Evolutionary conservation across 1,284 basidiomycete genomes (phyloP).

Genomic region (Marasmius oreades): DNA sequence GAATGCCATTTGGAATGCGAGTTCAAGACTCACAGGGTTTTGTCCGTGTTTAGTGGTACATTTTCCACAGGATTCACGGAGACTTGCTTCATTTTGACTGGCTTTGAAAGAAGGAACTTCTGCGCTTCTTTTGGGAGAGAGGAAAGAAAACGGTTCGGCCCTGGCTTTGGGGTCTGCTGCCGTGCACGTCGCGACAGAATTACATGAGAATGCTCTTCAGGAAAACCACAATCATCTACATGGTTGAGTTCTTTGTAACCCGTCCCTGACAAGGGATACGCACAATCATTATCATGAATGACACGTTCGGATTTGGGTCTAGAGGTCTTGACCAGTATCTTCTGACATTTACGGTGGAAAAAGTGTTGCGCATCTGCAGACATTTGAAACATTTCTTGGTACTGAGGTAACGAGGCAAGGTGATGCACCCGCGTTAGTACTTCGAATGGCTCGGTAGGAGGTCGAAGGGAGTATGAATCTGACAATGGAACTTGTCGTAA

Average conservation of each 20-base stretch:
- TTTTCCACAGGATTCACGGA: conserved; percentile 21
- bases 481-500: conserved; percentile 40
- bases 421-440: conserved; percentile 30
- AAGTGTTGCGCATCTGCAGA: conserved; percentile 33
- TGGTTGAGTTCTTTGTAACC: conserved; percentile 1
- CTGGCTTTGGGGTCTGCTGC: conserved; percentile 20
- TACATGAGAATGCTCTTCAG: conserved; percentile 13
- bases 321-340: conserved; percentile 14
- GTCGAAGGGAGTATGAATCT: conserved; percentile 46
- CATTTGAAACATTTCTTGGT: conserved; percentile 42
- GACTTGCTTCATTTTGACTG: conserved; percentile 11
- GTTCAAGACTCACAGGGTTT: conserved; percentile 27
- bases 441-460: conserved; percentile 49
- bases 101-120: conserved; percentile 3
- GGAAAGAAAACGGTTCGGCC: conserved; percentile 9
- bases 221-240: conserved; percentile 3
- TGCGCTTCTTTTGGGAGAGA: not conserved
- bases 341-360: conserved; percentile 29
- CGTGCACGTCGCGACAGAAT: conserved; percentile 21
- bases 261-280: conserved; percentile 11
- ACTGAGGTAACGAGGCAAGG: conserved; percentile 31
- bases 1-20: too few species aligned
- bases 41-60: conserved; percentile 24
- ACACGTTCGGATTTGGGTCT: conserved; percentile 31
- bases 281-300: conserved; percentile 29